Percentiles rank a stretch among this genome's conserved stretches.
These are phyloP conservation scores for Ziziphus jujuba DNA, from an alignment of 306 rosid genomes.

Conservation along the genomic window DNA sequence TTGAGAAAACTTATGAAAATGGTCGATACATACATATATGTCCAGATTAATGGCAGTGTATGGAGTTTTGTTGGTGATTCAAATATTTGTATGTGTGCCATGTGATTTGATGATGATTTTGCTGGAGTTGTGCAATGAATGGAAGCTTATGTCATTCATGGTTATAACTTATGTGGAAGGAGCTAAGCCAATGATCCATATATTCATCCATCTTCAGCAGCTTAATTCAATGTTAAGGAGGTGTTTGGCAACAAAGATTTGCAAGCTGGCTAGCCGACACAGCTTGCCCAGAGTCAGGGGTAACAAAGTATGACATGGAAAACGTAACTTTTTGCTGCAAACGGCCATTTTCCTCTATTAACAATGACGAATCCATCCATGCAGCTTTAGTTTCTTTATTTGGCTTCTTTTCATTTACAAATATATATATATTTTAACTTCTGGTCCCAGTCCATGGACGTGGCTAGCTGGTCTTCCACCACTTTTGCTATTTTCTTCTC, in stretches of 20 bases:
- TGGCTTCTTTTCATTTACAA: constrained; percentile 14
- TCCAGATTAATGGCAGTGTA: not conserved
- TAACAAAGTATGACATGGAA: constrained; percentile 24
- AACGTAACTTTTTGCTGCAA: constrained; percentile 20
- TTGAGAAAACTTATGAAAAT: no score
- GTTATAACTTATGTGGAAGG: no score
- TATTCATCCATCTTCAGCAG: constrained; percentile 1
- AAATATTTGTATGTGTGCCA: constrained; percentile 38
- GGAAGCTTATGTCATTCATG: constrained; percentile 22
- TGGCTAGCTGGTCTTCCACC: constrained; percentile 25
- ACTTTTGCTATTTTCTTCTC: not conserved
- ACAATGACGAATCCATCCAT: constrained; percentile 42
- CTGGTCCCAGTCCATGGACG: not conserved
- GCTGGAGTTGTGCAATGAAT: constrained; percentile 29
- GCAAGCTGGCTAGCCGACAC: not conserved
- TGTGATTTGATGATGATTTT: constrained; percentile 33
- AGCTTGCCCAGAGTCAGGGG: not conserved
- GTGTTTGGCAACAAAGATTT: constrained; percentile 10
- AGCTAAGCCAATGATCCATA: no score
- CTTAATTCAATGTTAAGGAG: no score
- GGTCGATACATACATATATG: not conserved
- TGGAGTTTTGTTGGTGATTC: not conserved
- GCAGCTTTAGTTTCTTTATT: constrained; percentile 21
- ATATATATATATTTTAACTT: constrained; percentile 1
- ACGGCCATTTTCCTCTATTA: constrained; percentile 46